phyloP scores from a whole-genome alignment of 306 rosid species.

The Leucaena leucocephala region DNA sequence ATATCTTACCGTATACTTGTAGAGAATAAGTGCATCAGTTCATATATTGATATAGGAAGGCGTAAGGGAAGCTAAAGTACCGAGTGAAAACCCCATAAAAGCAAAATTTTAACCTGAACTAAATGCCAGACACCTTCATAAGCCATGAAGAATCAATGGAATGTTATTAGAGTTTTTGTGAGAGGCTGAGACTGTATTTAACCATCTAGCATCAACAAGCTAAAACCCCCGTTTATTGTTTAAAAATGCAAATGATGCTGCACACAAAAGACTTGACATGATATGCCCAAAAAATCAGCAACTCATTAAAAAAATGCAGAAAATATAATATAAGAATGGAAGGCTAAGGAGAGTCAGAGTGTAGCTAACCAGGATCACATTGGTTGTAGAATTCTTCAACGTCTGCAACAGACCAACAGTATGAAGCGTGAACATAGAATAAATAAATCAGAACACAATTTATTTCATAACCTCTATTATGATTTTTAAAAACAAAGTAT shows the following conservation, averaged over 20 bases:
- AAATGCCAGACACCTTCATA: not conserved
- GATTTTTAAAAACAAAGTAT: not conserved
- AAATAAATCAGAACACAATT: slow-evolving; percentile 33
- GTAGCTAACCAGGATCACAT: slow-evolving; percentile 82
- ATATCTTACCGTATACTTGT: not conserved
- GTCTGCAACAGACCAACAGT: slow-evolving; percentile 54
- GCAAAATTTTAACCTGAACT: not conserved
- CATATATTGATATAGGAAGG: not conserved
- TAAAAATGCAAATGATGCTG: slow-evolving; percentile 10
- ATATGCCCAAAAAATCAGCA: not conserved
- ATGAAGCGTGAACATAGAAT: slow-evolving; percentile 34
- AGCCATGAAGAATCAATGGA: not conserved
- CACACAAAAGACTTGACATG: not conserved
- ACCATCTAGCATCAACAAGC: slow-evolving; percentile 10
- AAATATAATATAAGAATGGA: not conserved
- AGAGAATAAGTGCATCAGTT: not conserved
- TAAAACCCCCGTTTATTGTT: slow-evolving; percentile 24
- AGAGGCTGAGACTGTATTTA: slow-evolving; percentile 14
- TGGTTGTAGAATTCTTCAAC: slow-evolving; percentile 82
- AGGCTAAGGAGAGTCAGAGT: slow-evolving; percentile 1
- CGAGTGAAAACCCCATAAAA: not conserved
- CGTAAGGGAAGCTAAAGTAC: not conserved
- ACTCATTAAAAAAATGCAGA: not conserved
- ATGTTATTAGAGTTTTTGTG: slow-evolving; percentile 10
- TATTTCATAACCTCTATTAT: not conserved